phyloP scores from a whole-genome alignment of 495 filamentous ascomycete species.

The Tetracladium setigerum region DNA sequence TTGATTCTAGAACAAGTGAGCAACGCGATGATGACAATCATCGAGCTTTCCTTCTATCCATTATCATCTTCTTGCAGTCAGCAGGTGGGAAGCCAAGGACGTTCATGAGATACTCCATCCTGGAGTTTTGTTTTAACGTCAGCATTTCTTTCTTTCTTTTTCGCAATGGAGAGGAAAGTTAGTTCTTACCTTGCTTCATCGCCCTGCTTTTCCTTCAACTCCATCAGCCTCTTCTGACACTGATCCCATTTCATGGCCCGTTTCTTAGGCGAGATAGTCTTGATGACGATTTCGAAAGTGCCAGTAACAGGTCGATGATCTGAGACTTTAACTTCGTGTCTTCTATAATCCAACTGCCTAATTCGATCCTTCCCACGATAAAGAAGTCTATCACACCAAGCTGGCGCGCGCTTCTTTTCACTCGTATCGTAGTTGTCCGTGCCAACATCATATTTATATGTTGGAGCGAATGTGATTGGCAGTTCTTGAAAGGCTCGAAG shows the following conservation, averaged over 20 bases:
- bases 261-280: constrained; percentile 62
- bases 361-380: constrained; percentile 78
- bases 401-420: constrained; percentile 92
- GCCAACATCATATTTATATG: constrained; percentile 97
- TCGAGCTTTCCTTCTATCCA: no score
- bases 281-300: constrained; percentile 69
- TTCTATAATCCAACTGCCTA: constrained; percentile 76
- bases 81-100: constrained; percentile 14
- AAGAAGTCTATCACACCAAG: constrained; percentile 92
- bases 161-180: not conserved
- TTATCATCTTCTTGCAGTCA: constrained; percentile 11
- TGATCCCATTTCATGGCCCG: constrained; percentile 58
- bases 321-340: constrained; percentile 82
- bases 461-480: constrained; percentile 85
- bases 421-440: constrained; percentile 89
- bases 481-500: constrained; percentile 80
- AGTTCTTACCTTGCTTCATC: constrained; percentile 17
- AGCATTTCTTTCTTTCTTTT: not conserved
- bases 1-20: no score
- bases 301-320: constrained; percentile 93
- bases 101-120: constrained; percentile 17
- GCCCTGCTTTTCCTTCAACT: constrained; percentile 45
- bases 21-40: no score
- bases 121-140: constrained; percentile 8
- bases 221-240: constrained; percentile 65